phyloP scores from a whole-genome alignment of 1,284 basidiomycete genomes.

The Omphalotus olearius region DNA sequence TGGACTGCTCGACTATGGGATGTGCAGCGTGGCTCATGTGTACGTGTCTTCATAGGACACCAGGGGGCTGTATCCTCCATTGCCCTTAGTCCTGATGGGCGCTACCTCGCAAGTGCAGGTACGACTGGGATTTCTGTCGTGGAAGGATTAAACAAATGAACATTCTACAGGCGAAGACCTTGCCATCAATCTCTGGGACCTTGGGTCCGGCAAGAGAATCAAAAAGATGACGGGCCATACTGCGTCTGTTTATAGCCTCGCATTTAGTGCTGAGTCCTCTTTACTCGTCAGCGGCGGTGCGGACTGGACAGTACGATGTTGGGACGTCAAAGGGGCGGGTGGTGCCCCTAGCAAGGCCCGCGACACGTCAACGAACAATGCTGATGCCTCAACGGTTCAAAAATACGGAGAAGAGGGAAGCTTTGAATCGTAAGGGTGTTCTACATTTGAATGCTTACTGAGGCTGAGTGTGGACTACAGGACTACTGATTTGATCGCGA shows the following conservation, averaged over 20 bases:
- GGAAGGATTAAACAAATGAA: slow-evolving; percentile 7
- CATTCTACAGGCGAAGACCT: slow-evolving; percentile 74
- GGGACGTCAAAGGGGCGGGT: slow-evolving; percentile 89
- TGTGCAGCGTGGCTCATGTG: slow-evolving; percentile 91
- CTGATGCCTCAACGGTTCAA: slow-evolving; percentile 28
- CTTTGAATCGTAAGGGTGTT: slow-evolving; percentile 54
- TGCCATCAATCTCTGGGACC: slow-evolving; percentile 94
- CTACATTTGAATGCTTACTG: neutral
- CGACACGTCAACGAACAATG: slow-evolving; percentile 33
- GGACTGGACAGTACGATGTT: slow-evolving; percentile 94
- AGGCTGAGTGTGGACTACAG: slow-evolving; percentile 8
- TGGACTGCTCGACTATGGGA: slow-evolving; percentile 97
- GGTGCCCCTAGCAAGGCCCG: slow-evolving; percentile 51
- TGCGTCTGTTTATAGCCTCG: slow-evolving; percentile 83
- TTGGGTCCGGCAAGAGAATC: slow-evolving; percentile 87
- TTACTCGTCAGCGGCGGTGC: slow-evolving; percentile 86
- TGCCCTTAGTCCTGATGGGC: slow-evolving; percentile 91
- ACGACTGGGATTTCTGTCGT: slow-evolving; percentile 21
- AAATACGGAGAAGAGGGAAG: slow-evolving; percentile 48
- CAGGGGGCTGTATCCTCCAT: slow-evolving; percentile 87
- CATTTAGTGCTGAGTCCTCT: slow-evolving; percentile 89
- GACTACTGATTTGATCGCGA: slow-evolving; percentile 85
- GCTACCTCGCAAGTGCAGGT: slow-evolving; percentile 90
- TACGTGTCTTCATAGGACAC: slow-evolving; percentile 95
- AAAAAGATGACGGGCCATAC: slow-evolving; percentile 98